Evolutionary conservation across 805 yeast species (phyloP), one percentile per base, ranked within the genome.

Genomic region (Ogataea methylovora): DNA sequence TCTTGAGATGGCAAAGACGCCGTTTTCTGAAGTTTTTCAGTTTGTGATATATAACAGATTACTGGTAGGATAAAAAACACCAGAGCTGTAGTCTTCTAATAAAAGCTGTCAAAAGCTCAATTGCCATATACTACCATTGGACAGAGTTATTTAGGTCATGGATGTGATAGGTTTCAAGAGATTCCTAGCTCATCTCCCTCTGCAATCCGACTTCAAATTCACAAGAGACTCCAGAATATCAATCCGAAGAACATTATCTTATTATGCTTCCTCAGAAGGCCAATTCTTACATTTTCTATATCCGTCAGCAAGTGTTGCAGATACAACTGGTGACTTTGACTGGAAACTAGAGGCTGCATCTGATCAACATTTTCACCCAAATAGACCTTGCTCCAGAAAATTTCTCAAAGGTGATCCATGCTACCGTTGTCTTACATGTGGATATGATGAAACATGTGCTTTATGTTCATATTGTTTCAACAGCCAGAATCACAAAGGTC

Each of bases 401-500:
- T 80, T 85, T 46, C 65, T 72, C 30, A 71, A 76, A 32, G 94
- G 95, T 5, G 94, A 84, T 50, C 87, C 92, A 0, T 79, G 85
- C 3, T 82, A 82, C 51, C 65, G 87, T 27, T 85, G 95, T 51
- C 47, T 76, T 23, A 71, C 88, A 23, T 67, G 94, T 58, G 88
- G 85, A 0, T 69, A 69, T 33, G 94, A 85, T 50, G 94, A 84
- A 29, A 78, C 90, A 0, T 82, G 94, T 55, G 94, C 88, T 0
- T 58, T 88, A 8, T 88, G 97, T 53, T 69, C 78, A 9, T 62
- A 69, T 38, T 88, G 97, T 52, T 88, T 66, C 58, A 74, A 78
- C 32, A 74, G 77, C 3, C 75, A 73, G 4, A 67, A 71, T 36
- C 97, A 88, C 56, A 50, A 52, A 24, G 90, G 76, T 29, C 97